Conservation (phyloP, 2,329 filamentous ascomycete genomes). For the Trichophyton mentagrophytes region DNA sequence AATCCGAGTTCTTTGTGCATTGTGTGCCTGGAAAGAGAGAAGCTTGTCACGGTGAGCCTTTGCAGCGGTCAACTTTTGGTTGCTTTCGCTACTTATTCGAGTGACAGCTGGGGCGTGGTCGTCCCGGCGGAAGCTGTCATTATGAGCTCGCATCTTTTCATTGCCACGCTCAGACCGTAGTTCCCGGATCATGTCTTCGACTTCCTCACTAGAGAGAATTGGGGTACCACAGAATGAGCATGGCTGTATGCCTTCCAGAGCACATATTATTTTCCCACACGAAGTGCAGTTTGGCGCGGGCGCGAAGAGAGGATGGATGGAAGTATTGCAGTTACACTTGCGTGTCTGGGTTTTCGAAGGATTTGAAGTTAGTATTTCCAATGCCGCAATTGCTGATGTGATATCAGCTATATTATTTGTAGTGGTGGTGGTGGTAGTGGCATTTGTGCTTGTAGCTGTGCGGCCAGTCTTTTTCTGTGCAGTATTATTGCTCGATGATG, state of each 20-base stretch:
- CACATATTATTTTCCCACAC: slow-evolving; percentile 90
- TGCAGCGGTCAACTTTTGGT: slow-evolving; percentile 54
- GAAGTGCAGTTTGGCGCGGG: slow-evolving; percentile 84
- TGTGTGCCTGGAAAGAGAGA: slow-evolving; percentile 71
- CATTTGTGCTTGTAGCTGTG: slow-evolving; percentile 27
- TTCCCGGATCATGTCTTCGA: slow-evolving; percentile 74
- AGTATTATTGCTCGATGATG: slow-evolving; percentile 37
- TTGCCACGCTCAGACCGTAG: slow-evolving; percentile 73
- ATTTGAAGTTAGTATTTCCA: slow-evolving; percentile 68
- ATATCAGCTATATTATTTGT: slow-evolving; percentile 44
- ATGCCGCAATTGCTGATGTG: slow-evolving; percentile 67
- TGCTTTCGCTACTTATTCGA: slow-evolving; percentile 17
- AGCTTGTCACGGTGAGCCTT: slow-evolving; percentile 69
- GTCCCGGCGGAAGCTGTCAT: slow-evolving; percentile 37
- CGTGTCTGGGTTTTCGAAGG: slow-evolving; percentile 50
- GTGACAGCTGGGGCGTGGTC: slow-evolving; percentile 22
- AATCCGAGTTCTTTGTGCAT: slow-evolving; percentile 69
- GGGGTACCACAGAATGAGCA: slow-evolving; percentile 80
- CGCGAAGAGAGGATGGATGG: slow-evolving; percentile 73
- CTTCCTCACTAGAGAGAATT: slow-evolving; percentile 57
- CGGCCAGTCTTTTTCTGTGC: slow-evolving; percentile 9
- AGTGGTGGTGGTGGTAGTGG: slow-evolving; percentile 21
- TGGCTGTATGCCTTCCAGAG: slow-evolving; percentile 84
- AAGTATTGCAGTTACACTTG: slow-evolving; percentile 73
- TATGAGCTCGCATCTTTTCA: slow-evolving; percentile 74